Evolutionary conservation across 441 rosid genomes (phyloP).

Genomic region (Erodium moschatum): DNA sequence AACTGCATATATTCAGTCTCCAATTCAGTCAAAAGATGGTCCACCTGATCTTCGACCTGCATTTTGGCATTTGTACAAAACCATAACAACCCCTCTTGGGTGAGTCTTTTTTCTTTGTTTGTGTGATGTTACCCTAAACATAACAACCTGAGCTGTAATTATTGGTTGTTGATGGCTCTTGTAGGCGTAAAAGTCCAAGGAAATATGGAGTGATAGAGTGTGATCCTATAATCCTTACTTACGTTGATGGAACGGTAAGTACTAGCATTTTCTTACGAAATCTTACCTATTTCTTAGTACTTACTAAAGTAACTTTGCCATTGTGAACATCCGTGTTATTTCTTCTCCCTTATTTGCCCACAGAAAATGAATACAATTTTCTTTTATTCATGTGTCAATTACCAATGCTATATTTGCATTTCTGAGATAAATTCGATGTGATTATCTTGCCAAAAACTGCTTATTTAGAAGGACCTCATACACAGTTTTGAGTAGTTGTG

Average conservation of each 20-base stretch:
- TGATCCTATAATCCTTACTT: constrained; percentile 66
- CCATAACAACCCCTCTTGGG: neutral
- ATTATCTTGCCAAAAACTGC: neutral
- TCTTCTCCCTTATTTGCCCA: neutral
- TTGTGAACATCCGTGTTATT: constrained; percentile 7
- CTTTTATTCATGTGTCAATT: no score
- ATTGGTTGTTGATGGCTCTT: neutral
- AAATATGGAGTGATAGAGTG: constrained; percentile 93
- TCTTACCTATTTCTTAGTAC: neutral
- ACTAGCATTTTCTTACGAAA: neutral
- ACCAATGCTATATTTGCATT: neutral
- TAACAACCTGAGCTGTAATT: neutral
- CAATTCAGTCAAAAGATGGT: constrained; percentile 57
- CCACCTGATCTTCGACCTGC: constrained; percentile 94
- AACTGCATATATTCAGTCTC: constrained; percentile 85
- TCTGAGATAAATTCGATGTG: neutral
- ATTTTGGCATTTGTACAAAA: constrained; percentile 45
- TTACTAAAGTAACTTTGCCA: neutral
- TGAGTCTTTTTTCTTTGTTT: constrained; percentile 15
- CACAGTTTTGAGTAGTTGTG: no score
- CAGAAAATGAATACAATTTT: neutral
- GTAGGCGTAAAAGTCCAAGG: constrained; percentile 30
- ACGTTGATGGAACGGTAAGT: constrained; percentile 86
- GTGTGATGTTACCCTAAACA: no score
- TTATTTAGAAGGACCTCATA: neutral